A percentile compares a stretch with the other conserved stretches of the same genome.
phyloP scores from a whole-genome alignment of 2,329 filamentous ascomycete genomes.

The Waltergamsia citrina region DNA sequence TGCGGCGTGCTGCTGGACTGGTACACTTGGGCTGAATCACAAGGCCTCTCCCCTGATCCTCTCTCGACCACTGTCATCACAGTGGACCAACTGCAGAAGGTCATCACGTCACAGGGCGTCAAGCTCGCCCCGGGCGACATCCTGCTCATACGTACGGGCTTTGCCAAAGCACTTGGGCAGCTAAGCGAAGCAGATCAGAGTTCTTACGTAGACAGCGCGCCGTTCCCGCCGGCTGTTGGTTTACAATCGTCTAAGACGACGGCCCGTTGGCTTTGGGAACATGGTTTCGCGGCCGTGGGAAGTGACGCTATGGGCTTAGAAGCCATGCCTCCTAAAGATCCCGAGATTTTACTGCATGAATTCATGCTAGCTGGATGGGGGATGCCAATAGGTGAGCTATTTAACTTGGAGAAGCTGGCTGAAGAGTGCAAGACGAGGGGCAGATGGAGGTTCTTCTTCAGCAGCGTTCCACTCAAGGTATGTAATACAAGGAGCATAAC shows the following conservation, averaged over 20 bases:
- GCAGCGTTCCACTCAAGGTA: too few species aligned
- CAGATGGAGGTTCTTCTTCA: slow-evolving; percentile 39
- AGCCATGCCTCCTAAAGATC: slow-evolving; percentile 23
- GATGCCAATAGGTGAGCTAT: slow-evolving; percentile 21
- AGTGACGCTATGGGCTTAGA: slow-evolving; percentile 33
- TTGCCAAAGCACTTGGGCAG: slow-evolving; percentile 17
- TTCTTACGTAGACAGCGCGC: slow-evolving; percentile 30
- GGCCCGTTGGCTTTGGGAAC: slow-evolving; percentile 35
- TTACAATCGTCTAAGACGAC: slow-evolving; percentile 27
- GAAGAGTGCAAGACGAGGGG: slow-evolving; percentile 41
- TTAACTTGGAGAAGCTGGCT: slow-evolving; percentile 14
- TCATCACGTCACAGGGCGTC: slow-evolving; percentile 28
- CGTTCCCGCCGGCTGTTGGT: slow-evolving; percentile 24
- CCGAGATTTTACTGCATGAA: too few species aligned
- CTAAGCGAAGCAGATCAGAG: slow-evolving; percentile 27
- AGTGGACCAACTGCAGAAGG: slow-evolving; percentile 14
- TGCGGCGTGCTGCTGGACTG: slow-evolving; percentile 44
- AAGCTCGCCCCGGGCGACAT: slow-evolving; percentile 39
- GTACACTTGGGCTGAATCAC: slow-evolving; percentile 27
- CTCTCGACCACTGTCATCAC: slow-evolving; percentile 28
- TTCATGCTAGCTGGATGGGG: slow-evolving; percentile 39
- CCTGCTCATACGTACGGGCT: slow-evolving; percentile 34
- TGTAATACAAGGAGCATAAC: too few species aligned
- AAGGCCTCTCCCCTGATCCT: slow-evolving; percentile 24
- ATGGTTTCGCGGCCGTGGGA: slow-evolving; percentile 34